Conservation (phyloP, 306 rosid species). For the Oxytropis ochrocephala region DNA sequence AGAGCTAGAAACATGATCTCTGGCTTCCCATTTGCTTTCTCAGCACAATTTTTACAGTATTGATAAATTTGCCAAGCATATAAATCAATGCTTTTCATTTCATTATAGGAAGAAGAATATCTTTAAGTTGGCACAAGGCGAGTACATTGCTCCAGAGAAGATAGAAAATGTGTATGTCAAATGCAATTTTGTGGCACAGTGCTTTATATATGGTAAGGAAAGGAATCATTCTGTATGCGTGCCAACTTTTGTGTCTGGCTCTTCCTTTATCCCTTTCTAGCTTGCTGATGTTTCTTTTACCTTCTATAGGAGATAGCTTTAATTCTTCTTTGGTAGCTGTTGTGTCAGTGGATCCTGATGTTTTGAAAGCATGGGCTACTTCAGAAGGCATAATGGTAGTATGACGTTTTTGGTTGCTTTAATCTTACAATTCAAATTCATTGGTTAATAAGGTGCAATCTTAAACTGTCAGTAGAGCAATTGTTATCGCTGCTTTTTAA, state of each 20-base stretch:
- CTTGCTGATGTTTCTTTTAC: slow-evolving; percentile 27
- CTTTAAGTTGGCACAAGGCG: slow-evolving; percentile 99
- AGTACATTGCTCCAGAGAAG: slow-evolving; percentile 99
- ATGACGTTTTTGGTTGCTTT: slow-evolving; percentile 4
- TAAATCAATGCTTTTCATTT: slow-evolving; percentile 13
- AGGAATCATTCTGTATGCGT: not conserved
- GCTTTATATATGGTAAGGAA: slow-evolving; percentile 86
- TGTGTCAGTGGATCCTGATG: slow-evolving; percentile 73
- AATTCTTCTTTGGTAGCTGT: slow-evolving; percentile 82
- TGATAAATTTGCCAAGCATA: not conserved
- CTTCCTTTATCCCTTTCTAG: not conserved
- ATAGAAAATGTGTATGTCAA: slow-evolving; percentile 86
- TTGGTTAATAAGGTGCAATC: not conserved
- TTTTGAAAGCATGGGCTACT: slow-evolving; percentile 79
- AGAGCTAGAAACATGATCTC: not conserved
- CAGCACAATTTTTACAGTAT: not conserved
- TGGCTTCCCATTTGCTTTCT: slow-evolving; percentile 4
- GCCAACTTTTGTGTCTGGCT: not conserved
- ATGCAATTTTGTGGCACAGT: slow-evolving; percentile 81
- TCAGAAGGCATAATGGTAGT: slow-evolving; percentile 69
- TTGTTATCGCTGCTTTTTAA: not conserved
- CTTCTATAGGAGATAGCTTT: slow-evolving; percentile 76
- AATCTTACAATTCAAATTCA: not conserved
- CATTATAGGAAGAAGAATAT: slow-evolving; percentile 87
- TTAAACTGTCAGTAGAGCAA: not conserved